Evolutionary conservation across 441 rosid species (phyloP), one percentile per base, ranked within the genome.

Genomic region (Mallotus japonicus): DNA sequence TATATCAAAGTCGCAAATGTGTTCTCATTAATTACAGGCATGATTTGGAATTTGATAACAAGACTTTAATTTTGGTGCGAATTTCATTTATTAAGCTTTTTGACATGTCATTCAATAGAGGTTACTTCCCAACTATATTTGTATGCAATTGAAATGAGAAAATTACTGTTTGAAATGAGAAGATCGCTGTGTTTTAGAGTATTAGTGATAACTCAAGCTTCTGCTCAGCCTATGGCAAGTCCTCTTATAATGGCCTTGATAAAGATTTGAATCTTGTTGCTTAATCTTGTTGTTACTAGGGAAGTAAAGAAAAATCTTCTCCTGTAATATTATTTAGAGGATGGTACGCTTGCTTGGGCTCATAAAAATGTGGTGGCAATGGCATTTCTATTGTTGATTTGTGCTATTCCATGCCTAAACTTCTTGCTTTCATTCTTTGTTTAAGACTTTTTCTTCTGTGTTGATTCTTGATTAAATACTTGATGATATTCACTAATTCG

Each of bases 401-500:
- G 32, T 28, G 32, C 32, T 28, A 28, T 28, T 28, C 2, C 32
- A 28, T 28, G 32, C 32, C 32, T 28, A 28, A 28, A 28, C 3
- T 28, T 28, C 32, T 53, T 0, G 2, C 19, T 1, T 9, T 10
- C 24, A 9, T 46, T 15, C 49, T n/a, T 58, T 51, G 8, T 50
- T 9, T 17, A 7, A 16, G 37, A 6, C 61, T 11, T 58, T 65
- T 56, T 55, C 37, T 49, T 32, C 6, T 8, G 11, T 9, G 5
- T 28, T 47, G 7, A 19, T 71, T 7, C 37, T 1, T 28, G 8
- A 4, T 32, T 13, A 19, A 50, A 49, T 42, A 3, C 19, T 10
- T 28, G 59, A 17, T 64, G 62, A 60, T 57, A 16, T 24, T 40
- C 9, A 69, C 73, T 22, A 68, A 74, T 71, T 8, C 8, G 9